Conservation (phyloP, 2,329 filamentous ascomycete genomes). For the Penicillium occitanis region DNA sequence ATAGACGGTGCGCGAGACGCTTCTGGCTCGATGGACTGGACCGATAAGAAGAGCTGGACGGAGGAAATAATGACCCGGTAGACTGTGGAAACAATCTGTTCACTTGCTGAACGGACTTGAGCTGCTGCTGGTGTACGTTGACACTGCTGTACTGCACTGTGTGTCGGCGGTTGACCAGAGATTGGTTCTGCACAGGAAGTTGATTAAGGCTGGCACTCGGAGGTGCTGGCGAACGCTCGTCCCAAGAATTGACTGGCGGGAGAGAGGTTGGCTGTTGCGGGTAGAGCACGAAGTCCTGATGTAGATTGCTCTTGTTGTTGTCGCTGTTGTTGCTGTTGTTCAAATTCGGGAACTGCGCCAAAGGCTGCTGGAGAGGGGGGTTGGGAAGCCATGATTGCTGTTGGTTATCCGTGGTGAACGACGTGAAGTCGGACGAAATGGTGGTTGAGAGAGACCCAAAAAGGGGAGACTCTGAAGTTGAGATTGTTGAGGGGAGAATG, state of each 20-base stretch:
- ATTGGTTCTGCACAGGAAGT: conserved; percentile 30
- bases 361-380: conserved; percentile 45
- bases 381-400: conserved; percentile 51
- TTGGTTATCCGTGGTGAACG: conserved; percentile 51
- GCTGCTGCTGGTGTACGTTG: conserved; percentile 37
- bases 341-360: conserved; percentile 39
- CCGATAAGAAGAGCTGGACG: conserved; percentile 41
- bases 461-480: conserved; percentile 45
- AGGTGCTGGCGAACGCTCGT: conserved; percentile 37
- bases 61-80: conserved; percentile 36
- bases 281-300: conserved; percentile 49
- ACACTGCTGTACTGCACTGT: conserved; percentile 36
- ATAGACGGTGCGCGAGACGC: conserved; percentile 32
- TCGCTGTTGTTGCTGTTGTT: conserved; percentile 29
- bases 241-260: conserved; percentile 35
- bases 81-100: conserved; percentile 40
- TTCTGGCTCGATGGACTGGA: conserved; percentile 36
- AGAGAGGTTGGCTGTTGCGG: conserved; percentile 32
- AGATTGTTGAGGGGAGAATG: conserved; percentile 31
- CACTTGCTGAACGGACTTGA: conserved; percentile 39
- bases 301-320: conserved; percentile 26
- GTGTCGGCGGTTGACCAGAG: conserved; percentile 36
- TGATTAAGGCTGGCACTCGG: conserved; percentile 41
- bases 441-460: conserved; percentile 40
- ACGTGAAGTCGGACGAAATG: conserved; percentile 46